Evolutionary conservation across 2,329 filamentous ascomycete genomes (phyloP).

Genomic region (Ophiostoma sp.): DNA sequence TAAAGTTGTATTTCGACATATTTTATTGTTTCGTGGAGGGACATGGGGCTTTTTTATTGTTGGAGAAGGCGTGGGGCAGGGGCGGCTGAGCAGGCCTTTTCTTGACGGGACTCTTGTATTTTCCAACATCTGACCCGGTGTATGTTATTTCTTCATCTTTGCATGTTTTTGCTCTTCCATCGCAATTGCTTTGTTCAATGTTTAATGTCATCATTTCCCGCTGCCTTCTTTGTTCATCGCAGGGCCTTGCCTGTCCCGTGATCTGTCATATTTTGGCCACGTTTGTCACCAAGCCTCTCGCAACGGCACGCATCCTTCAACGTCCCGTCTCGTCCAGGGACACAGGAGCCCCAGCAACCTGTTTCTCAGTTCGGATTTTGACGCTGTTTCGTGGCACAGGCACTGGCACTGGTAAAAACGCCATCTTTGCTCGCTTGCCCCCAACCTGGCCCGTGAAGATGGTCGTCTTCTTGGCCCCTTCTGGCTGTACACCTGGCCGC

Average conservation of each 20-base stretch:
- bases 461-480: not conserved
- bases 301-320: not conserved
- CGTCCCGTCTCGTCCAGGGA: not conserved
- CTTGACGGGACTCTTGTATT: not conserved
- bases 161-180: not conserved
- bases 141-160: not conserved
- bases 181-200: not conserved
- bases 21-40: no score
- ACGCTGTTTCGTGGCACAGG: slow-evolving; percentile 7
- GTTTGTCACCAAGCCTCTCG: not conserved
- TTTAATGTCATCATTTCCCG: not conserved
- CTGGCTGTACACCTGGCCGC: not conserved
- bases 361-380: not conserved
- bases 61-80: not conserved
- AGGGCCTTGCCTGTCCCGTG: not conserved
- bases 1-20: slow-evolving; percentile 42
- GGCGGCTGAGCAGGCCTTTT: not conserved
- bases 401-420: not conserved
- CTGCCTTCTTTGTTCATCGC: not conserved
- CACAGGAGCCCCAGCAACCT: not conserved
- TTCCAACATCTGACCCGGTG: not conserved
- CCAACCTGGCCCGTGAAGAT: not conserved
- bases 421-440: not conserved
- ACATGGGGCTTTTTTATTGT: not conserved
- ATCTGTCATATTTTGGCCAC: not conserved